These are phyloP conservation scores for Candida hispaniensis DNA, from an alignment of 805 yeast genomes.

Conservation along the genomic window DNA sequence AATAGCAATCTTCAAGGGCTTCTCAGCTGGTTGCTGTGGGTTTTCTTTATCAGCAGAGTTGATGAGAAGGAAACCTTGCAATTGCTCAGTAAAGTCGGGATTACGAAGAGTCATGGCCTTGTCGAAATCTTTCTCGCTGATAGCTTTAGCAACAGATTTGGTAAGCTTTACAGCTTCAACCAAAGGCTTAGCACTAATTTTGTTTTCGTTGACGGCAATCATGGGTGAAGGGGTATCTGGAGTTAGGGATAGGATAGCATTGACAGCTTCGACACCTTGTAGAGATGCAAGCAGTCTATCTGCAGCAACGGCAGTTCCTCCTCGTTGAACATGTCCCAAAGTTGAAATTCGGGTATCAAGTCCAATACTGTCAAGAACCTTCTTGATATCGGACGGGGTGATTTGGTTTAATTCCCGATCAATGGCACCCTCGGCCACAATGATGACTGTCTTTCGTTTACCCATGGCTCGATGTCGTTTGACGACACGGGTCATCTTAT, in stretches of 20 bases:
- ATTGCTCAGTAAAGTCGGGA: slow-evolving; percentile 74
- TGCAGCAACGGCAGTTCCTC: slow-evolving; percentile 95
- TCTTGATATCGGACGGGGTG: slow-evolving; percentile 67
- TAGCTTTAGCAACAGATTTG: slow-evolving; percentile 82
- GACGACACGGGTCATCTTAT: slow-evolving; percentile 65
- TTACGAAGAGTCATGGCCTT: slow-evolving; percentile 83
- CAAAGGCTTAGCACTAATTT: slow-evolving; percentile 71
- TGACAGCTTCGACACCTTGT: slow-evolving; percentile 96
- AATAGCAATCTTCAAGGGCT: slow-evolving; percentile 58
- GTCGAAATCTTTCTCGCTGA: slow-evolving; percentile 64
- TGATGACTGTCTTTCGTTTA: slow-evolving; percentile 87
- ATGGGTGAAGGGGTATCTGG: slow-evolving; percentile 91
- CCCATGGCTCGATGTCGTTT: slow-evolving; percentile 74
- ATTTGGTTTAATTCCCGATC: slow-evolving; percentile 73
- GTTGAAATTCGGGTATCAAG: slow-evolving; percentile 92
- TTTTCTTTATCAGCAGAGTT: slow-evolving; percentile 50
- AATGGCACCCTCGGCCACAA: slow-evolving; percentile 97
- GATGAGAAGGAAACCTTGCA: slow-evolving; percentile 59
- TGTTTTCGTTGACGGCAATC: slow-evolving; percentile 83
- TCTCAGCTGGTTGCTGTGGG: slow-evolving; percentile 44
- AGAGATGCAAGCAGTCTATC: slow-evolving; percentile 86
- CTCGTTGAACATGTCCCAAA: slow-evolving; percentile 96
- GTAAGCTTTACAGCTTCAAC: slow-evolving; percentile 86
- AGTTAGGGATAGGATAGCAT: slow-evolving; percentile 78
- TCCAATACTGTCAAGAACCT: slow-evolving; percentile 63